phyloP scores from a whole-genome alignment of 305 asterid genomes.

The Fraxinus angustifolia region DNA sequence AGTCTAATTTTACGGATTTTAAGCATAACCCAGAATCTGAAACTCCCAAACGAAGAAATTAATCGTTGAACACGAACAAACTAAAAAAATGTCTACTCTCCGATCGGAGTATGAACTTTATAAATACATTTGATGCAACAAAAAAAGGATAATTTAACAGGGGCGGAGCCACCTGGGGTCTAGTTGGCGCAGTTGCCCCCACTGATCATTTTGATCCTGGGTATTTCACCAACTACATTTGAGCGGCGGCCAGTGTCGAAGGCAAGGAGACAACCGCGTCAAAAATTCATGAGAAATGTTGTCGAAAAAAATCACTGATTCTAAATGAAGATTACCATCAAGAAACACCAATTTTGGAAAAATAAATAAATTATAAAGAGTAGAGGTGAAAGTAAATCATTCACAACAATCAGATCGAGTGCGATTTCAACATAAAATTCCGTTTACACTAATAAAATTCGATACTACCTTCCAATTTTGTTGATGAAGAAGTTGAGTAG shows the following conservation, averaged over 20 bases:
- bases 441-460: background rate
- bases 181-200: background rate
- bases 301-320: background rate
- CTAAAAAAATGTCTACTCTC: background rate
- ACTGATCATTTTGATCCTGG: background rate
- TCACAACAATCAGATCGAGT: background rate
- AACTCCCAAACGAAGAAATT: background rate
- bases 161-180: background rate
- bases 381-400: background rate
- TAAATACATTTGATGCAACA: background rate
- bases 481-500: background rate
- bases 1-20: background rate
- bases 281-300: background rate
- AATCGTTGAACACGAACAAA: background rate
- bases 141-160: background rate
- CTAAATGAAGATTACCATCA: background rate
- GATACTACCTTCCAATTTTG: background rate
- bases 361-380: background rate
- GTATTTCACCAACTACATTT: background rate
- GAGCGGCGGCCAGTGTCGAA: background rate
- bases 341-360: background rate
- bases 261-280: background rate
- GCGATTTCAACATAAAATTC: background rate
- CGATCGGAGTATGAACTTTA: background rate
- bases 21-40: background rate